These are phyloP conservation scores for Calycina marina DNA, from an alignment of 2,329 filamentous ascomycete species.

Conservation along the genomic window DNA sequence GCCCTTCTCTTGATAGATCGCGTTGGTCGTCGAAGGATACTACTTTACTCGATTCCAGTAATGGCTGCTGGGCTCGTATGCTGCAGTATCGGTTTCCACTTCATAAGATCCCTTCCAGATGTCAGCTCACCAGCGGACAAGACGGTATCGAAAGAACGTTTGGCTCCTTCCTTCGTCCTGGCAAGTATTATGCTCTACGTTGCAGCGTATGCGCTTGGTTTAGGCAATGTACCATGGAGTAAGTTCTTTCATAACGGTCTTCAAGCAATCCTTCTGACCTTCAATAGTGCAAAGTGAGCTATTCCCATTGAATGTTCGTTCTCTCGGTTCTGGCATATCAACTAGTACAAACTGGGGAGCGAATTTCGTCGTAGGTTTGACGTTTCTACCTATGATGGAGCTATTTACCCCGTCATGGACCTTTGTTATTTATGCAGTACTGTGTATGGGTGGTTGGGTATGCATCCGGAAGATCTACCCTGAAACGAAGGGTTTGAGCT, in stretches of 20 bases:
- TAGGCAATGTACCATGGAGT: slow-evolving; percentile 86
- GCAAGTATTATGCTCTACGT: slow-evolving; percentile 71
- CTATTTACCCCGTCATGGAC: slow-evolving; percentile 57
- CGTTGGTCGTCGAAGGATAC: slow-evolving; percentile 63
- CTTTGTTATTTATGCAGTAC: slow-evolving; percentile 61
- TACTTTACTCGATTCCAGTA: slow-evolving; percentile 70
- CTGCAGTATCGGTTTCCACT: slow-evolving; percentile 59
- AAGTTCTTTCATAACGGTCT: no score
- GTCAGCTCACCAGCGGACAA: slow-evolving; percentile 12
- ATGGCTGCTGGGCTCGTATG: slow-evolving; percentile 63
- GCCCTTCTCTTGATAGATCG: slow-evolving; percentile 67
- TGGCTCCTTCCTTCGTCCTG: slow-evolving; percentile 46
- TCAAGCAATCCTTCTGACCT: neutral
- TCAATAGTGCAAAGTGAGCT: slow-evolving; percentile 66
- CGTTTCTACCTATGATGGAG: slow-evolving; percentile 81
- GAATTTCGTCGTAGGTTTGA: slow-evolving; percentile 76
- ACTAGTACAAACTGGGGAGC: slow-evolving; percentile 79
- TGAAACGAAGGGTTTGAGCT: slow-evolving; percentile 65
- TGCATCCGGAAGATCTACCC: slow-evolving; percentile 66
- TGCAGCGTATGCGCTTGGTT: slow-evolving; percentile 68
- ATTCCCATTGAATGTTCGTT: slow-evolving; percentile 64
- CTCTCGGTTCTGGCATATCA: slow-evolving; percentile 55
- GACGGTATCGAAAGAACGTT: slow-evolving; percentile 12
- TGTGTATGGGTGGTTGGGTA: slow-evolving; percentile 56
- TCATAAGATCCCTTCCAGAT: slow-evolving; percentile 26